Percentiles rank a stretch among this genome's conserved stretches.
Evolutionary conservation across 2,329 filamentous ascomycete genomes (phyloP).

Genomic region (Macrophomina phaseolina): DNA sequence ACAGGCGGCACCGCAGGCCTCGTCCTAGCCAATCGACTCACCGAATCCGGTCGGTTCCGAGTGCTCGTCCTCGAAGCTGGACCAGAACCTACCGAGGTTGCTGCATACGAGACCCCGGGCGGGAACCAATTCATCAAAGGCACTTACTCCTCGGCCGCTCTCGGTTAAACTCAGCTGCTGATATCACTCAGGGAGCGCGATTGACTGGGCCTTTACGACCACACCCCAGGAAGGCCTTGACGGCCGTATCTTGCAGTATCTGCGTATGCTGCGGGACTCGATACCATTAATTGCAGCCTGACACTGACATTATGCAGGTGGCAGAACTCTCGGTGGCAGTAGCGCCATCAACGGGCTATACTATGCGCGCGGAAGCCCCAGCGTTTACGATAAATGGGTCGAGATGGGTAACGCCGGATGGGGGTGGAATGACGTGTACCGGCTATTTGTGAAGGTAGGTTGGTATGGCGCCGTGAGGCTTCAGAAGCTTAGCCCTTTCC

Average conservation of each 20-base stretch:
- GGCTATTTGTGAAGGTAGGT: constrained; percentile 31
- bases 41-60: constrained; percentile 34
- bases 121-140: constrained; percentile 39
- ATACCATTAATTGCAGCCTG: not conserved
- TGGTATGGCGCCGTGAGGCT: too few species aligned
- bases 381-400: not conserved
- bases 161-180: constrained; percentile 3
- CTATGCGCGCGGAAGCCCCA: constrained; percentile 32
- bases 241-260: constrained; percentile 35
- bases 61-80: constrained; percentile 36
- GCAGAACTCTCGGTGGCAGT: constrained; percentile 38
- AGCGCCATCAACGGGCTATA: constrained; percentile 36
- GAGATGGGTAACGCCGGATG: constrained; percentile 35
- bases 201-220: constrained; percentile 41
- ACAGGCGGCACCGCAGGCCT: constrained; percentile 37
- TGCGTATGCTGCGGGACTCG: constrained; percentile 21
- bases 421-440: constrained; percentile 26
- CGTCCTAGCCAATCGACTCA: constrained; percentile 33
- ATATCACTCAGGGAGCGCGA: constrained; percentile 31
- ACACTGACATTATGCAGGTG: constrained; percentile 16
- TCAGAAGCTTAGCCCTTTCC: constrained; percentile 23
- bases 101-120: constrained; percentile 37
- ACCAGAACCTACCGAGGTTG: constrained; percentile 33
- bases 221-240: constrained; percentile 34
- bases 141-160: not conserved